Base-by-base conservation (phyloP, 768 basidiomycete genomes). In the Exsudoporus frostii region DNA sequence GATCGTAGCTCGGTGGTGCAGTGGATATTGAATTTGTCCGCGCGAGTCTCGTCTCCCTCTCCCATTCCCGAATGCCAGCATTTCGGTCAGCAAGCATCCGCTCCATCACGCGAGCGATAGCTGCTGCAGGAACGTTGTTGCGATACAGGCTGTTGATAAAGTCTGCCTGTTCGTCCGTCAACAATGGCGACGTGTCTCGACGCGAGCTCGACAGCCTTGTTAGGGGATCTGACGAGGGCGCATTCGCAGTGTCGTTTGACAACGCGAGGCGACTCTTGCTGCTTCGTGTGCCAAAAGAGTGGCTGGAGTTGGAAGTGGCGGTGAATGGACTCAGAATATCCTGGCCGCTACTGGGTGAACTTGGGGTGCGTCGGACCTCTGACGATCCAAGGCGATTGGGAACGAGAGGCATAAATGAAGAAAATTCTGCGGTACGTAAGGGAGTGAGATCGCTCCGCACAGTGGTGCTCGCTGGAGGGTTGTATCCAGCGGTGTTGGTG, bases 91-190 rank as follows among this genome's bases (percentile, higher is more conserved):
- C 65, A 47, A 64, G 60, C 57, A 66, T 66, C 14, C 58, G 53
- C 19, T 63, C 59, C 45, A 66, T 25, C 41, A 66, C 57, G 10
- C 59, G 59, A 11, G 65, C 65, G 27, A 65, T 61, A 5, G 58
- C 59, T 20, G 60, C 58, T 10, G 60, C 62, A 22, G 58, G 60
- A 6, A 66, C 50, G 4, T 66, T 60, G 32, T 55, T 66, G 6
- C 40, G 62, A 46, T 64, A 53, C 19, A 66, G 40, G 25, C 51
- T 54, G 24, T 61, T 59, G 45, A 64, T 58, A 32, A 66, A 63
- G 33, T 65, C 64, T 10, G 63, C 65, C 15, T 66, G 61, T 43
- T 61, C 59, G 47, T 65, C 65, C 5, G 57, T 66, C 37, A 66
- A 48, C 32, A 48, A 40, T 5, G 52, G 61, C 15, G 54, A 53